Percentiles rank a stretch among this genome's conserved stretches.
Evolutionary conservation across 148 eudicot genomes (phyloP).

Genomic region (Oxyria digyna): DNA sequence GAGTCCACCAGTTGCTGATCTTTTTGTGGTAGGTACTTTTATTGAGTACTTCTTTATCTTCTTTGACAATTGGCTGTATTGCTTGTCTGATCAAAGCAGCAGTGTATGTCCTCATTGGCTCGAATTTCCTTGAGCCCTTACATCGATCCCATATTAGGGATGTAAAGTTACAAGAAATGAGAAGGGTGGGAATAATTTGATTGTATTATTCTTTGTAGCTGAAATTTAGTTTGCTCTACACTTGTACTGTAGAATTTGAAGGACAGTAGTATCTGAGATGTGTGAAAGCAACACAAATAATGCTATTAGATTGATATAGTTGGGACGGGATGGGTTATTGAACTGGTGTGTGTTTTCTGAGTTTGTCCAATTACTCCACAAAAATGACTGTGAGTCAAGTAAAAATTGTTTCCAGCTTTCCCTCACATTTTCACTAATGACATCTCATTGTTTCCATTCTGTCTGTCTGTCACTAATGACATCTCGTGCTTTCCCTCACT

Average conservation of each 20-base stretch:
- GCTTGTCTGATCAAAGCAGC: neutral
- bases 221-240: neutral
- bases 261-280: neutral
- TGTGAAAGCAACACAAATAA: neutral
- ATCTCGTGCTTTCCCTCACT: neutral
- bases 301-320: neutral
- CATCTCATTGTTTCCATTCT: neutral
- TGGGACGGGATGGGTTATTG: neutral
- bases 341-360: neutral
- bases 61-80: neutral
- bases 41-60: neutral
- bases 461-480: neutral
- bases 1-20: conserved; percentile 33
- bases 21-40: conserved; percentile 44
- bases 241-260: neutral
- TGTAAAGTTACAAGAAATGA: neutral
- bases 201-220: neutral
- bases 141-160: neutral
- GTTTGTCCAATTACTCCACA: neutral
- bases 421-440: neutral
- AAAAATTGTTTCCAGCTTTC: neutral
- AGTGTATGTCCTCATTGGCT: neutral
- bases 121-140: neutral
- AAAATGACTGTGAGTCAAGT: neutral
- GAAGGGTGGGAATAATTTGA: neutral